Conservation (phyloP, 176 grass and related monocot species). For the Ananas comosus region DNA sequence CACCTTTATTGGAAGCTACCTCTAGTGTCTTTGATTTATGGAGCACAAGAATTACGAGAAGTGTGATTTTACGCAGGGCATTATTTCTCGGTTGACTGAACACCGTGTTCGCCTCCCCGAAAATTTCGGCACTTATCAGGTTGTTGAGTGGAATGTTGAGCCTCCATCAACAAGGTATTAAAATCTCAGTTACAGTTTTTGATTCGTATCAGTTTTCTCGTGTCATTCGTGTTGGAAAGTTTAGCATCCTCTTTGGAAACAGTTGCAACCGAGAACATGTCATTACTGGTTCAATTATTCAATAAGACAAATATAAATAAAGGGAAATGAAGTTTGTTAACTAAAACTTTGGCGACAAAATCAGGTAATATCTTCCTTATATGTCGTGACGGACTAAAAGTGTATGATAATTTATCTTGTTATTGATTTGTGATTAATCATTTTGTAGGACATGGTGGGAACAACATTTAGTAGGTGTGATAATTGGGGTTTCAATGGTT, state of each 20-base stretch:
- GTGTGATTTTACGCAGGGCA: slow-evolving; percentile 40
- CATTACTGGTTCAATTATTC: background rate
- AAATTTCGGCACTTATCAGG: slow-evolving; percentile 88
- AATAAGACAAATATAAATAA: background rate
- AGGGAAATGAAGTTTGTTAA: too few species aligned
- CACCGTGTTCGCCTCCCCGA: slow-evolving; percentile 75
- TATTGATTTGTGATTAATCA: background rate
- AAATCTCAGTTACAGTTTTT: slow-evolving; percentile 4
- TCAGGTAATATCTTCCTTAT: background rate
- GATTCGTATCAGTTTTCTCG: background rate
- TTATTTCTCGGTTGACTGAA: slow-evolving; percentile 79
- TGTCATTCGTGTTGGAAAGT: background rate
- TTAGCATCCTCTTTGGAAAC: background rate
- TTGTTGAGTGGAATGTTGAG: slow-evolving; percentile 94
- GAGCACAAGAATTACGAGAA: slow-evolving; percentile 11
- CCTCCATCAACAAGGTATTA: slow-evolving; percentile 71
- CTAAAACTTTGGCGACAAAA: too few species aligned
- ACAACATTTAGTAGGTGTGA: slow-evolving; percentile 43
- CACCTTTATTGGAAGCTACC: slow-evolving; percentile 18
- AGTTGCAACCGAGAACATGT: background rate
- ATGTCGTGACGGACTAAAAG: background rate
- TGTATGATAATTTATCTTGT: background rate
- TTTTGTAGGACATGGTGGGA: slow-evolving; percentile 76
- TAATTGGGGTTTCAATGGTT: slow-evolving; percentile 42
- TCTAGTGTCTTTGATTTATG: background rate